Evolutionary conservation across 352 stramenopile species (phyloP), one percentile per base, ranked within the genome.

Genomic region (Globisporangium apiculatum): DNA sequence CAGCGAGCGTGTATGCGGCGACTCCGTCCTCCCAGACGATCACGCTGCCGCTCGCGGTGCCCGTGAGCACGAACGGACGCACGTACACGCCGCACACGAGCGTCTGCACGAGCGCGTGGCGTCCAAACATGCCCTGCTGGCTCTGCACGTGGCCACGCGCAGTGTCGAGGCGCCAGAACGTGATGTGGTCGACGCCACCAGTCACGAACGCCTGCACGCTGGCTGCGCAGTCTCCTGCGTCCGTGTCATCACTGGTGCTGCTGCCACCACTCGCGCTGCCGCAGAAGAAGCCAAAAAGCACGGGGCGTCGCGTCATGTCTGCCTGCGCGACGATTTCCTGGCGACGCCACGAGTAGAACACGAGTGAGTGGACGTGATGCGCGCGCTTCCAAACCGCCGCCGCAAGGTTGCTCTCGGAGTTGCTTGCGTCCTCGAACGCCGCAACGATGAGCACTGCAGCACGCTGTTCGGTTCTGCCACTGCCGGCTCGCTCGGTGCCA

Each of bases 131-230:
- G 0, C 81, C 78, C 53, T 75, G 71, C 36, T 89, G 76, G n/a
- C 64, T 69, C 24, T 58, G 61, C 0, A 88, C 49, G 36, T 85
- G 74, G 6, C 77, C 65, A 11, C 72, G 83, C 4, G 76, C 68
- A 7, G 67, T 59, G 17, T 80, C 72, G 3, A 89, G 61, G 14
- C 55, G 69, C 79, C 79, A 91, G 47, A 91, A 88, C 2, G 62
- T 85, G 8, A 86, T 60, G 48, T 91, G 81, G 43, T 88, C 68
- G 15, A 91, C 55, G n/a, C 81, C 79, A n/a, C 77, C 79, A 24
- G 64, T 84, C 18, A 91, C 73, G 56, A 91, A 88, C 1, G 48
- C 41, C 17, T 57, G 56, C 4, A 48, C 35, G 11, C 40, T 55
- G 5, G 24, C 5, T 14, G 57, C 7, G 10, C 42, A 40, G 58